Base-by-base conservation (phyloP, 2,329 filamentous ascomycete genomes). In the Diaporthe humulicola region DNA sequence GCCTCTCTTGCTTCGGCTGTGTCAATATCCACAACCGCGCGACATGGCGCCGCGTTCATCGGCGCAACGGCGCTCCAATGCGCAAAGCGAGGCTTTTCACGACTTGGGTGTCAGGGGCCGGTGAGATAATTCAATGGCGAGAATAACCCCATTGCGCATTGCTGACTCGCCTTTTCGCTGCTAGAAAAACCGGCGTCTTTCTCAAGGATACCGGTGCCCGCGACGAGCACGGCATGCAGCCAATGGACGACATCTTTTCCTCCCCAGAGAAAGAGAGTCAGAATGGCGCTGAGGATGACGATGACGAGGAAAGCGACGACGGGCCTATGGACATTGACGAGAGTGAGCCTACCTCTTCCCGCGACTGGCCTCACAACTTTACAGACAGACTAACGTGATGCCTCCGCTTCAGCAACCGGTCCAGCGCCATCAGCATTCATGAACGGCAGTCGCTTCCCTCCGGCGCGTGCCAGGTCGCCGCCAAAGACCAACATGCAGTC, bases 151-250 rank as follows among this genome's bases (percentile, higher is more conserved):
- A n/a, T 40, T 15, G 75, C 73, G 9, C 10, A 30, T 25, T 52
- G 42, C 40, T 56, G 14, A 56, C 28, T 36, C n/a, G 40, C n/a
- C 22, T 38, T 15, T 25, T 45, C 14, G 8, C 9, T n/a, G 64
- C 67, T 78, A 98, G 96, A 79, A 97, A 98, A 89, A 99, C 97
- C 0, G 97, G 97, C 58, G 90, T 98, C 36, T 93, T 92, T 1
- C 85, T 98, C 42, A 91, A 92, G 80, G 95, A 98, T 80, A 91
- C 88, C 73, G 95, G 95, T 70, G 87, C 92, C 76, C 93, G 95
- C 85, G 96, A 98, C 85, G 95, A 97, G 82, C 88, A 98, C 88
- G 97, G 96, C 83, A 92, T 99, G 87, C 95, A 98, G 82, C 93
- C 94, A 48, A 90, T 98, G 74, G 94, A 96, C 48, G 91, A 91